Base-by-base conservation (phyloP, 768 basidiomycete species). In the Tricholoma sp. region DNA sequence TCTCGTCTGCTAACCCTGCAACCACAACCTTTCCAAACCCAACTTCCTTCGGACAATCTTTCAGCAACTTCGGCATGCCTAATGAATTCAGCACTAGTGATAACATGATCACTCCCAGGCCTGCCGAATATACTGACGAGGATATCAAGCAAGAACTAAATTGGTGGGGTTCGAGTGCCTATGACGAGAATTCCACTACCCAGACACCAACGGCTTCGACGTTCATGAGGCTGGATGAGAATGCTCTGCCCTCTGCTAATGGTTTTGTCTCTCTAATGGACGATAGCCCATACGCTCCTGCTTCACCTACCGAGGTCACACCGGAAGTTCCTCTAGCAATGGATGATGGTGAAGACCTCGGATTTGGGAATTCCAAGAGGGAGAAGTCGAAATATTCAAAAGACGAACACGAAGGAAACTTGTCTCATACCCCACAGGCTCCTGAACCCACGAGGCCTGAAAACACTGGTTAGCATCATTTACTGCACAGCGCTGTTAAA, bases 261-360 rank as follows among this genome's bases (percentile, higher is more conserved):
- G 86, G 85, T 5, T 92, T 95, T 63, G 81, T 94, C 43, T 93
- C 91, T 6, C 75, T 91, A 21, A 94, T 94, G 91, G 89, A 90
- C 63, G 76, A 72, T 24, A 70, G 78, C 34, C 67, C 78, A 9
- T 77, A 81, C 32, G 71, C 79, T 3, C 69, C 78, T 35, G 67
- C 60, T 16, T 58, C 69, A 16, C 57, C 67, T 18, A 55, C 63
- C 11, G 62, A 59, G 46, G 54, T 51, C 41, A 32, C 50, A 24
- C 35, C 57, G 47, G 57, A 60, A 11, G 63, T 50, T 31, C 52
- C 62, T 6, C 53, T 61, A 27, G 59, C 50, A 52, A 69, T 76
- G 7, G 89, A 89, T 1, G 88, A 88, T 11, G 86, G 86, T 0
- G 94, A 96, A 45, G 94, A 97, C 66, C 80, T 99, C 52, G 97